Base-by-base conservation (phyloP, 345 rosid species). In the Acer negundo region DNA sequence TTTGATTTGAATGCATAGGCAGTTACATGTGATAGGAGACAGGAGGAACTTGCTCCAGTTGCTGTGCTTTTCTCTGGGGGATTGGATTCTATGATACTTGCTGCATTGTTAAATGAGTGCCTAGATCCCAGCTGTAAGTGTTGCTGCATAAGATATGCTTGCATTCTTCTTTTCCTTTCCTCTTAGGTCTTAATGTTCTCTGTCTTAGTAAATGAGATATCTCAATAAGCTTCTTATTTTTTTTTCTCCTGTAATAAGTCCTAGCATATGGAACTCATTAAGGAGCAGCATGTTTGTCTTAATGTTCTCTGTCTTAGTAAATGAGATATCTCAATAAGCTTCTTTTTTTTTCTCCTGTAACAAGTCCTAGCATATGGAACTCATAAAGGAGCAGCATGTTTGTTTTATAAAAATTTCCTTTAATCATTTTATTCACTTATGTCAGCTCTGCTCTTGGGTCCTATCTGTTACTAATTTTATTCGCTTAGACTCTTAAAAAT, bases 31-130 rank as follows among this genome's bases (percentile, higher is more conserved):
- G 85, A 70, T 64, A 53, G n/a, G 61, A 42, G 51, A 63, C 70
- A 80, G 75, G 75, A 80, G 71, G 93, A 85, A 73, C 78, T 47
- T 75, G 87, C 74, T 67, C 98, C 98, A 1, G 91, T 92, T 55
- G 99, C 98, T 53, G 90, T 96, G 76, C 92, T 96, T 59, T 94
- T 96, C 83, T 96, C 99, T 67, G 98, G 99, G 61, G 99, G 99
- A 77, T 80, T 94, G 75, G 99, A 96, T 85, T 96, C 98, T 35
- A 96, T 92, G 98, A 92, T 96, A 80, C 89, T 96, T 61, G 95
- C 99, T 51, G 97, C 97, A 46, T 77, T 96, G 28, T 84, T 94
- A 83, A 85, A 96, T 79, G 88, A 94, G 70, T 94, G 91, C 82
- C 81, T 96, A 38, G 92, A 92, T 86, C 86, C 90, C 68, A 82